These are phyloP conservation scores for Solanum hybrid DNA, from an alignment of 305 asterid species.

Conservation along the genomic window DNA sequence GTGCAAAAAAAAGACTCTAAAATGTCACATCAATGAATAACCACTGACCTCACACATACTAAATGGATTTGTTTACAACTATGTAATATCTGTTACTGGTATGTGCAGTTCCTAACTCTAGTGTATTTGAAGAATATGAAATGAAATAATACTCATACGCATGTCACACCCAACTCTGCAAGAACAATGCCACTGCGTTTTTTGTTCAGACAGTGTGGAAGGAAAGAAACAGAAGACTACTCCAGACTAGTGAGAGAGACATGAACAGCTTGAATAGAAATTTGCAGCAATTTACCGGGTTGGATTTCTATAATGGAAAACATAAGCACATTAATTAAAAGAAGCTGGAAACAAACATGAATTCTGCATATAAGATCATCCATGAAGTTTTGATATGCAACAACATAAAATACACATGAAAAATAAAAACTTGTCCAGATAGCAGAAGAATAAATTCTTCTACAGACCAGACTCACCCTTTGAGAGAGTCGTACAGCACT, in stretches of 20 bases:
- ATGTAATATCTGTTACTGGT: background rate
- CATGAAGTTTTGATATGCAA: background rate
- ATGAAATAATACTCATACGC: background rate
- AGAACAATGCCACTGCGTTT: background rate
- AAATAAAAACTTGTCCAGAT: background rate
- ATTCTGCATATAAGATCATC: background rate
- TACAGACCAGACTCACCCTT: constrained; percentile 55
- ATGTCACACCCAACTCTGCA: background rate
- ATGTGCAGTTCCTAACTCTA: background rate
- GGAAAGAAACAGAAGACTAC: background rate
- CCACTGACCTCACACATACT: background rate
- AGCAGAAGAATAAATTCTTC: constrained; percentile 1
- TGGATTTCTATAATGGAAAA: background rate
- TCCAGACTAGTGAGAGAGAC: background rate
- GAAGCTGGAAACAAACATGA: background rate
- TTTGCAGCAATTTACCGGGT: background rate
- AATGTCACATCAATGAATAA: background rate
- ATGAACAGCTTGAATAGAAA: background rate
- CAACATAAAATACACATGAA: background rate
- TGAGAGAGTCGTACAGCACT: constrained; percentile 55
- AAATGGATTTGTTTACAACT: background rate
- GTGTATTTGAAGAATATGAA: background rate
- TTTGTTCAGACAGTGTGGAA: background rate
- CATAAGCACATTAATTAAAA: background rate
- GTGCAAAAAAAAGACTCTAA: background rate